phyloP scores from a whole-genome alignment of 345 rosid species.

The Populus simonii region DNA sequence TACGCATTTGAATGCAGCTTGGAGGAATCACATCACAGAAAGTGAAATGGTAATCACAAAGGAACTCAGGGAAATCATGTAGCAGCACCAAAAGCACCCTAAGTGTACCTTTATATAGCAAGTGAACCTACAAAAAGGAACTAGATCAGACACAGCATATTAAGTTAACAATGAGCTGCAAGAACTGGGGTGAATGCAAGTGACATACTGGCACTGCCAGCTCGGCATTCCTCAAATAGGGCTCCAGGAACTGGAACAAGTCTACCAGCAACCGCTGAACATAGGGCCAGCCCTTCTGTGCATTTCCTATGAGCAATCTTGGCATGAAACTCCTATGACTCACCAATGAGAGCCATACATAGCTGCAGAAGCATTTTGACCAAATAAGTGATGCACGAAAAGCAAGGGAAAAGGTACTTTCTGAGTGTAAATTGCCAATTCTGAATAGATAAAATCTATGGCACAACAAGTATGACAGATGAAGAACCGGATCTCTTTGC shows the following conservation, averaged over 20 bases:
- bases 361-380: constrained; percentile 48
- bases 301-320: constrained; percentile 73
- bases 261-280: constrained; percentile 85
- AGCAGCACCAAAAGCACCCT: constrained; percentile 92
- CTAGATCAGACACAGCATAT: neutral
- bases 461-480: neutral
- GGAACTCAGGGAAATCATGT: constrained; percentile 97
- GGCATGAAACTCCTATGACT: constrained; percentile 99
- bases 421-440: neutral
- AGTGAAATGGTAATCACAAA: constrained; percentile 93
- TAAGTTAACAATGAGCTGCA: neutral
- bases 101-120: constrained; percentile 85
- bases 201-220: constrained; percentile 67
- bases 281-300: constrained; percentile 93
- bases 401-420: neutral
- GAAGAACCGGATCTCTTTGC: neutral
- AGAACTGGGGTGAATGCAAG: constrained; percentile 9
- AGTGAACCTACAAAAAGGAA: constrained; percentile 51
- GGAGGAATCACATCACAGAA: constrained; percentile 99
- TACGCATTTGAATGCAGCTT: constrained; percentile 98
- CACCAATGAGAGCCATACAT: constrained; percentile 95
- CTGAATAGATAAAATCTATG: neutral
- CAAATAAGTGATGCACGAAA: constrained; percentile 2
- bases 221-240: constrained; percentile 90
- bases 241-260: constrained; percentile 93